Percentiles rank a stretch among this genome's conserved stretches.
Conservation (phyloP, 2,329 filamentous ascomycete genomes). For the Lasiodiplodia sp. region DNA sequence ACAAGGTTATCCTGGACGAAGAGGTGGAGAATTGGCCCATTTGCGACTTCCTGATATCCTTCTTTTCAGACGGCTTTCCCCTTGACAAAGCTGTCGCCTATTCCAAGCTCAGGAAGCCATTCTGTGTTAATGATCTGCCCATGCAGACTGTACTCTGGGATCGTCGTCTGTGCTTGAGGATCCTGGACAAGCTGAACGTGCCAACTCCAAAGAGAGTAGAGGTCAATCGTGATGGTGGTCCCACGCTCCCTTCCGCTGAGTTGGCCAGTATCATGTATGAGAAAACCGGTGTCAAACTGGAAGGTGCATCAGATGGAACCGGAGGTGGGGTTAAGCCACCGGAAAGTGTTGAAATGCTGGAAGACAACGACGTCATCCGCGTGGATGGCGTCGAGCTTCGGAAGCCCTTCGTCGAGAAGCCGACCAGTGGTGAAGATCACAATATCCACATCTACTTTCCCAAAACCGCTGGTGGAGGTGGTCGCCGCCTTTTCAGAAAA, state of each 20-base stretch:
- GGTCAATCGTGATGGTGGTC: conserved; percentile 91
- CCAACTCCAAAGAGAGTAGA: conserved; percentile 88
- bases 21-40: conserved; percentile 95
- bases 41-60: conserved; percentile 95
- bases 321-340: conserved; percentile 65
- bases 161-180: conserved; percentile 83
- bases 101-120: conserved; percentile 89
- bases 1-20: conserved; percentile 98
- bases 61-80: conserved; percentile 97
- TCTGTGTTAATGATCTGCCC: conserved; percentile 95
- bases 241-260: conserved; percentile 77
- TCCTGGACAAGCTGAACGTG: conserved; percentile 88
- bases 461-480: conserved; percentile 83
- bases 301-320: conserved; percentile 73
- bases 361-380: conserved; percentile 84
- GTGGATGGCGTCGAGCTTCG: conserved; percentile 83
- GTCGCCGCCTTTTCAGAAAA: conserved; percentile 91
- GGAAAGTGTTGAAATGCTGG: conserved; percentile 80
- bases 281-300: conserved; percentile 77
- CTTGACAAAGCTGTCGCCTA: conserved; percentile 97
- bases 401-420: conserved; percentile 98
- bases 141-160: conserved; percentile 99
- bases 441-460: conserved; percentile 99
- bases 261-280: conserved; percentile 81
- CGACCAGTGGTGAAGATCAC: conserved; percentile 97